Base-by-base conservation (phyloP, 139 green algal genomes). In the Haematococcus lacustris region DNA sequence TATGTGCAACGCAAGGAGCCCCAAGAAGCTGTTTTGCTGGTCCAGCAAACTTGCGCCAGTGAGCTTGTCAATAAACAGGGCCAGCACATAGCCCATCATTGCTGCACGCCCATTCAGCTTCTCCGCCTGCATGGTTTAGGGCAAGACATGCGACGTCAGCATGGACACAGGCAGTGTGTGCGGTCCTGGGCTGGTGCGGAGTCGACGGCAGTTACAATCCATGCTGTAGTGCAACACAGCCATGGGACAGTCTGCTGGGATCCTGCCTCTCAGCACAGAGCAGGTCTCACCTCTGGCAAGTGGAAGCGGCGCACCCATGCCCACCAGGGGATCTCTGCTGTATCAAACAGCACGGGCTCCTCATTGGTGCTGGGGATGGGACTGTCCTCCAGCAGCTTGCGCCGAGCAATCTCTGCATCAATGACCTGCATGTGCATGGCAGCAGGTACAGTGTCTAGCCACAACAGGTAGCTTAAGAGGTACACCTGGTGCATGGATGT, bases 241-340 rank as follows among this genome's bases (percentile, higher is more conserved):
- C n/a, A n/a, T n/a, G n/a, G n/a, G n/a, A n/a, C n/a, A n/a, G n/a
- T n/a, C n/a, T n/a, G n/a, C n/a, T n/a, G n/a, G n/a, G n/a, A n/a
- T n/a, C n/a, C n/a, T n/a, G n/a, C n/a, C n/a, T n/a, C n/a, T n/a
- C n/a, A n/a, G n/a, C n/a, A n/a, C n/a, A n/a, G n/a, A n/a, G n/a
- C n/a, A n/a, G n/a, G n/a, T 9, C 78, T 78, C 77, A 94, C 89
- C 88, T 97, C 92, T 37, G 92, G 92, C 65, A 97, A 86, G 80
- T 97, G 93, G 90, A 97, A 97, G 66, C 92, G 87, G 73, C 81
- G 82, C 62, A 97, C 89, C 93, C 93, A 97, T 21, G 91, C 93
- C 91, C 90, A 97, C 92, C 91, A 97, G 26, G 93, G 93, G 77
- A 97, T 94, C 79, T 96, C 89, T 41, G 43, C 63, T 32, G 93